Conservation (phyloP, 192 early-diverging fungal genomes). For the Geranomyces variabilis region DNA sequence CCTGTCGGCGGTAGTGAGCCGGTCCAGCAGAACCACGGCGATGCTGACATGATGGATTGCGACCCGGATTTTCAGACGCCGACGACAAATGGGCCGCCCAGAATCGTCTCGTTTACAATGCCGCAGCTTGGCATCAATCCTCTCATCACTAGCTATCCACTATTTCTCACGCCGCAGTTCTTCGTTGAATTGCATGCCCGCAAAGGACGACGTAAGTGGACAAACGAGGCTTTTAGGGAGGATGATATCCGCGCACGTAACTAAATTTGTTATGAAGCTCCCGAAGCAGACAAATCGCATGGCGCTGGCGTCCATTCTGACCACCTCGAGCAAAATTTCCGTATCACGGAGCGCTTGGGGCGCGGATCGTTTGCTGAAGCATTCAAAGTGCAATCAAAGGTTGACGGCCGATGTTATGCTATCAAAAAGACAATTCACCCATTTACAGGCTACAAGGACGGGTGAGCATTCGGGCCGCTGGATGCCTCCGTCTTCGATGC, state of each 20-base stretch:
- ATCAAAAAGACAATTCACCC: conserved; percentile 77
- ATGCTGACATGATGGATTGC: conserved; percentile 29
- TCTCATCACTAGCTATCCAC: conserved; percentile 35
- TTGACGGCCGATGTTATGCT: conserved; percentile 70
- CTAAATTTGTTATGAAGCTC: conserved; percentile 17
- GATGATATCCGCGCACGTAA: not conserved
- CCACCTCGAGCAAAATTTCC: conserved; percentile 76
- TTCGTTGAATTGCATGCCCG: conserved; percentile 19
- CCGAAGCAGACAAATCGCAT: conserved; percentile 10
- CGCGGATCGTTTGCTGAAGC: conserved; percentile 83
- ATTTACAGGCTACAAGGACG: conserved; percentile 71
- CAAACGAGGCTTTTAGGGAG: not conserved
- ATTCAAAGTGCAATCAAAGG: conserved; percentile 70
- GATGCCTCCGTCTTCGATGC: not conserved
- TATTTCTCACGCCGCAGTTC: conserved; percentile 34
- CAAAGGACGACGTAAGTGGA: conserved; percentile 23
- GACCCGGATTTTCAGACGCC: conserved; percentile 23
- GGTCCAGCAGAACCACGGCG: not conserved
- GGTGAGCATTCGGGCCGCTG: conserved; percentile 38
- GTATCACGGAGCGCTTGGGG: conserved; percentile 66
- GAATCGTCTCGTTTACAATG: not conserved
- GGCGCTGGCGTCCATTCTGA: conserved; percentile 44
- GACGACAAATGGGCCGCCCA: conserved; percentile 11
- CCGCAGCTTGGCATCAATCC: conserved; percentile 8
- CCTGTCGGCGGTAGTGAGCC: no score